These are phyloP conservation scores for Paxillus rubicundulus DNA, from an alignment of 768 basidiomycete genomes.

Conservation along the genomic window DNA sequence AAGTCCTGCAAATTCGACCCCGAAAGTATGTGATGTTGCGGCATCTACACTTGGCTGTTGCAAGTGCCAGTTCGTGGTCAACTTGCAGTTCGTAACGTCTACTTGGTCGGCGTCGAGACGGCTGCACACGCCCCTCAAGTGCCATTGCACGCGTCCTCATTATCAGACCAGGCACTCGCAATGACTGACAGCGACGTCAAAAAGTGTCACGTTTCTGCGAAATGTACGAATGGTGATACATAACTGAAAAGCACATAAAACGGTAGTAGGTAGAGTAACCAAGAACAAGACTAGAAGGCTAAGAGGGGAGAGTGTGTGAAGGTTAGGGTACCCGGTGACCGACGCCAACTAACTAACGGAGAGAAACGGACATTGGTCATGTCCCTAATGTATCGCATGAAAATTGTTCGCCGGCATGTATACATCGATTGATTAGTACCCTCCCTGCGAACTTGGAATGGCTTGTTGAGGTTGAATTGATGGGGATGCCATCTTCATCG, in stretches of 20 bases:
- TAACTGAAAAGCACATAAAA: constrained; percentile 39
- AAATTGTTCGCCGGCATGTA: constrained; percentile 9
- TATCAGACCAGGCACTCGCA: too few relatives aligned
- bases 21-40: too few relatives aligned
- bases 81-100: too few relatives aligned
- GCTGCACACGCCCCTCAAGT: too few relatives aligned
- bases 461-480: constrained; percentile 54
- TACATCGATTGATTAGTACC: constrained; percentile 38
- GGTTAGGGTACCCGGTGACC: background rate
- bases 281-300: constrained; percentile 27
- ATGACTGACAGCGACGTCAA: background rate
- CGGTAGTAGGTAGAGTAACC: constrained; percentile 34
- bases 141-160: background rate
- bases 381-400: constrained; percentile 10
- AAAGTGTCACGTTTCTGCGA: constrained; percentile 9
- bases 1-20: too few relatives aligned
- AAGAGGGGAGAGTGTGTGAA: constrained; percentile 19
- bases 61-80: too few relatives aligned
- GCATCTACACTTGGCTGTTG: too few relatives aligned
- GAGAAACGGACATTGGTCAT: constrained; percentile 12
- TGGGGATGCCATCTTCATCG: constrained; percentile 53
- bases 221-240: constrained; percentile 33
- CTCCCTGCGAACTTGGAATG: constrained; percentile 50
- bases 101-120: too few relatives aligned
- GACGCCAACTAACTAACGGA: constrained; percentile 6